These are phyloP conservation scores for Brassica nigra DNA, from an alignment of 345 rosid genomes.

Conservation along the genomic window DNA sequence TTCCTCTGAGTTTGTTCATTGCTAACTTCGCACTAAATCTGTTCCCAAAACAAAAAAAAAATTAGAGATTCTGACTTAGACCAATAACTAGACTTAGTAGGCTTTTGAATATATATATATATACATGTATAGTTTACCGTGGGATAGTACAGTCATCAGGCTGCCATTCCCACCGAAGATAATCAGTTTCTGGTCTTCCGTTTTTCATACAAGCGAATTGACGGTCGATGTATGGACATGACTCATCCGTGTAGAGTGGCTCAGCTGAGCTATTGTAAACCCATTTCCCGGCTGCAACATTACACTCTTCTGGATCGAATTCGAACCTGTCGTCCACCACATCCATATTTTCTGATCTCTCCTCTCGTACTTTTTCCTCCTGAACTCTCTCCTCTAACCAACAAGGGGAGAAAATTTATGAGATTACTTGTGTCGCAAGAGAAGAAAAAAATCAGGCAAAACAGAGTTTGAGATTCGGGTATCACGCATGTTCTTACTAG, in stretches of 20 bases:
- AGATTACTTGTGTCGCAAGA: not conserved
- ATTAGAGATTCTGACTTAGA: not conserved
- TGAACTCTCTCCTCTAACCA: conserved; percentile 16
- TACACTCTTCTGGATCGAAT: conserved; percentile 85
- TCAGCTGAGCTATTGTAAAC: conserved; percentile 60
- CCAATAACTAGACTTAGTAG: not conserved
- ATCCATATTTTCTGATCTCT: conserved; percentile 44
- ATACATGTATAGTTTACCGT: conserved; percentile 39
- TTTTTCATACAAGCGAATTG: conserved; percentile 78
- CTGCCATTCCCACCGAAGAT: conserved; percentile 90
- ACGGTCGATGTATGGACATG: conserved; percentile 78
- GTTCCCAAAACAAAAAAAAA: not conserved
- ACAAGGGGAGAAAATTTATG: not conserved
- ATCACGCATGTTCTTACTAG: conserved; percentile 52
- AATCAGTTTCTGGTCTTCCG: conserved; percentile 65
- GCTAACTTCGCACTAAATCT: conserved; percentile 69
- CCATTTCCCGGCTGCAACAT: conserved; percentile 77
- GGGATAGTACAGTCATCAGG: conserved; percentile 88
- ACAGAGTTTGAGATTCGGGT: not conserved
- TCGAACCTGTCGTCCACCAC: conserved; percentile 75
- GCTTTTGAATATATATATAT: not conserved
- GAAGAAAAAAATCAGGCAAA: not conserved
- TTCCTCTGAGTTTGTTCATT: conserved; percentile 68
- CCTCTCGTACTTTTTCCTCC: not conserved
- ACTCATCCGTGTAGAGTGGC: conserved; percentile 75